Percentiles rank a stretch among this genome's conserved stretches.
Evolutionary conservation across 306 rosid species (phyloP).

Genomic region (Vachellia pachyceras): DNA sequence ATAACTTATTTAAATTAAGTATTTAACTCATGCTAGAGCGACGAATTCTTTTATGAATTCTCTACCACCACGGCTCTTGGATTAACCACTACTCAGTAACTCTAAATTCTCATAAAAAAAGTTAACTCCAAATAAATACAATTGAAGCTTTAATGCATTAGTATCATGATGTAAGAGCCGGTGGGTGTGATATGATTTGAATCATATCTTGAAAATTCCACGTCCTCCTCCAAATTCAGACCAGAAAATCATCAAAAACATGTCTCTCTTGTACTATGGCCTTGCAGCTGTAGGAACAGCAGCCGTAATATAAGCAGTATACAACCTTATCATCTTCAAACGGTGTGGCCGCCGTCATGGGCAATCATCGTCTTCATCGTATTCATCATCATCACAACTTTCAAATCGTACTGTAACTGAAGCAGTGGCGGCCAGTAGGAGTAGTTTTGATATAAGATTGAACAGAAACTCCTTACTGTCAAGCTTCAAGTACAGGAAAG

Average conservation of each 20-base stretch:
- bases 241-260: constrained; percentile 48
- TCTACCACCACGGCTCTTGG: constrained; percentile 50
- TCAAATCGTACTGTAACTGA: background rate
- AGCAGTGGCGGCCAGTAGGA: background rate
- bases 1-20: too few relatives aligned
- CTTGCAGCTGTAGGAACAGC: constrained; percentile 66
- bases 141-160: background rate
- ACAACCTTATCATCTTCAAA: constrained; percentile 73
- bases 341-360: constrained; percentile 41
- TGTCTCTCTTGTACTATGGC: constrained; percentile 72
- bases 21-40: too few relatives aligned
- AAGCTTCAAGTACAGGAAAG: constrained; percentile 84
- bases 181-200: constrained; percentile 10
- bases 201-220: constrained; percentile 24
- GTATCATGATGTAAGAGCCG: background rate
- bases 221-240: constrained; percentile 18
- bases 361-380: background rate
- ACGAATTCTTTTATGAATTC: background rate
- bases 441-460: constrained; percentile 39
- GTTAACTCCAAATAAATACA: constrained; percentile 18
- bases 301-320: constrained; percentile 58
- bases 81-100: constrained; percentile 22
- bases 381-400: background rate
- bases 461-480: constrained; percentile 43
- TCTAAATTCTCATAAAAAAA: too few relatives aligned